phyloP scores from a whole-genome alignment of 1,284 basidiomycete genomes.

The Mrakiaceae sp. region DNA sequence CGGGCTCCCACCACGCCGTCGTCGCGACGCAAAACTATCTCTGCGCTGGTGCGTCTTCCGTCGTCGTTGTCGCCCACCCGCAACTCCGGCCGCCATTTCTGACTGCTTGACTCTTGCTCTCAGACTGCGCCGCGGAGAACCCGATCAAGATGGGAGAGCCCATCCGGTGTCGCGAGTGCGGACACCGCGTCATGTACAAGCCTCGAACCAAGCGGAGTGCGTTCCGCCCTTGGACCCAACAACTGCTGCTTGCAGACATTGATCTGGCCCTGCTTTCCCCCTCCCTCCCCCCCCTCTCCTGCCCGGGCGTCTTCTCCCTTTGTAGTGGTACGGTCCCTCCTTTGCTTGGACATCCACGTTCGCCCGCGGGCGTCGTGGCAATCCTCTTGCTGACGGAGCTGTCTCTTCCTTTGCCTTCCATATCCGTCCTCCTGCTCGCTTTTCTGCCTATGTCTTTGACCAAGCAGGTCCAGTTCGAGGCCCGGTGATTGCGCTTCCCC shows the following conservation, averaged over 20 bases:
- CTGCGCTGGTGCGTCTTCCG: slow-evolving; percentile 10
- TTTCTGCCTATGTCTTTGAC: slow-evolving; percentile 25
- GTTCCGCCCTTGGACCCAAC: slow-evolving; percentile 31
- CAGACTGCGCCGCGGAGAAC: slow-evolving; percentile 90
- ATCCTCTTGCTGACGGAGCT: slow-evolving; percentile 4
- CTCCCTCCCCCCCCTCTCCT: not conserved
- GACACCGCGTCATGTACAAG: slow-evolving; percentile 99
- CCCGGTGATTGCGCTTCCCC: slow-evolving; percentile 42
- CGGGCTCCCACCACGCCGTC: not conserved
- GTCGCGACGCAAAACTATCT: slow-evolving; percentile 10
- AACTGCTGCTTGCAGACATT: not conserved
- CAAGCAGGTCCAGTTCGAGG: slow-evolving; percentile 66
- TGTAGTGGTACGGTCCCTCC: slow-evolving; percentile 7
- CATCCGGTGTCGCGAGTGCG: slow-evolving; percentile 92
- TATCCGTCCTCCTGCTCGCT: slow-evolving; percentile 8
- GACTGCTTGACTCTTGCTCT: not conserved
- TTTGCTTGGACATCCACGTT: not conserved
- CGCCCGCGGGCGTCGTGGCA: not conserved
- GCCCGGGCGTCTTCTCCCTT: not conserved
- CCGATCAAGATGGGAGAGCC: slow-evolving; percentile 87
- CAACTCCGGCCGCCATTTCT: not conserved
- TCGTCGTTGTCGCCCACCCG: not conserved
- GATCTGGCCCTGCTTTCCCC: not conserved
- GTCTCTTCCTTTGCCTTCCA: no score
- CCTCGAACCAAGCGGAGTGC: slow-evolving; percentile 88